phyloP scores from a whole-genome alignment of 2,329 filamentous ascomycete species.

The Alternaria arborescens region DNA sequence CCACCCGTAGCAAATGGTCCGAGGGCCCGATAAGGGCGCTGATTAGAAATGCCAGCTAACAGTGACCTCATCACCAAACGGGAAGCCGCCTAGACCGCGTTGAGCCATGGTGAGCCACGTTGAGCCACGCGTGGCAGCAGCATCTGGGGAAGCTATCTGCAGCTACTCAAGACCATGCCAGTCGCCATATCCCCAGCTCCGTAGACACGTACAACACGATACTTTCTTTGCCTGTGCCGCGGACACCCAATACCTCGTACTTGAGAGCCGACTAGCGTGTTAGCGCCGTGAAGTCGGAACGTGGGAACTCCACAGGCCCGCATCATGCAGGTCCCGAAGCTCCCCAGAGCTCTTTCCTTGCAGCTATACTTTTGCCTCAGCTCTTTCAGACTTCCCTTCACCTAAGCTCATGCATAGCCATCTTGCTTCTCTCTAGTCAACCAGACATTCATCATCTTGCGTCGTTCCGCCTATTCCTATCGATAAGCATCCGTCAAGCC shows the following conservation, averaged over 20 bases:
- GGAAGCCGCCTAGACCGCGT: slow-evolving; percentile 14
- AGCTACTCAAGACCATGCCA: not conserved
- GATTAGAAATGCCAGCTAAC: slow-evolving; percentile 37
- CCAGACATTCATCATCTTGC: not conserved
- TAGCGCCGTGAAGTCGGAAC: slow-evolving; percentile 12
- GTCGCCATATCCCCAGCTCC: not conserved
- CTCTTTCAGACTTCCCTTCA: not conserved
- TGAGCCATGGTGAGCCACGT: slow-evolving; percentile 19
- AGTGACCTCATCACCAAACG: slow-evolving; percentile 29
- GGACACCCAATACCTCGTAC: not conserved
- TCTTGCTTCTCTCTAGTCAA: not conserved
- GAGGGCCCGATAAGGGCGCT: slow-evolving; percentile 31
- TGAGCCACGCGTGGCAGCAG: slow-evolving; percentile 3
- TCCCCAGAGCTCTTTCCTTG: slow-evolving; percentile 16
- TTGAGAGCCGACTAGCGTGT: slow-evolving; percentile 2
- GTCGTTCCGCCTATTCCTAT: slow-evolving; percentile 19
- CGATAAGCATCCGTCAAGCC: slow-evolving; percentile 22
- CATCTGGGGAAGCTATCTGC: not conserved
- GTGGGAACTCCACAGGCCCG: slow-evolving; percentile 15
- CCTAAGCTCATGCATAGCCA: not conserved
- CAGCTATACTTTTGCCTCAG: not conserved
- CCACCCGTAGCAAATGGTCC: slow-evolving; percentile 21
- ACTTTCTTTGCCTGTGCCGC: not conserved
- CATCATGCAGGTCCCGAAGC: slow-evolving; percentile 29
- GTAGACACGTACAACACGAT: not conserved